Conservation (phyloP, 2,329 filamentous ascomycete genomes). For the Macrophomina tecta region DNA sequence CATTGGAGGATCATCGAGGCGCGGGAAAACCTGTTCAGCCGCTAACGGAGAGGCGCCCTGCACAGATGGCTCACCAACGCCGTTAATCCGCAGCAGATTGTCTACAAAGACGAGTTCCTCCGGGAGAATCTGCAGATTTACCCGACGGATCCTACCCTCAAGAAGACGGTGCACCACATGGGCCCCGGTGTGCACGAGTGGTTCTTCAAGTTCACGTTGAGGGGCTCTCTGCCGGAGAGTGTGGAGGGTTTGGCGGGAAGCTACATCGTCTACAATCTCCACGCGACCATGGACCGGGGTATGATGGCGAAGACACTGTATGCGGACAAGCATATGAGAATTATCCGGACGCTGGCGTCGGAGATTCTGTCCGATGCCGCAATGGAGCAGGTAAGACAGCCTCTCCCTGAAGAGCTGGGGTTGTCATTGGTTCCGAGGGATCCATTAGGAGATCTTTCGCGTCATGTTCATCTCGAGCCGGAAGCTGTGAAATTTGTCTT, state of each 20-base stretch:
- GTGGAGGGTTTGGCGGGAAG: slow-evolving; percentile 87
- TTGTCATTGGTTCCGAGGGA: too few species aligned
- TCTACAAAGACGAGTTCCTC: slow-evolving; percentile 55
- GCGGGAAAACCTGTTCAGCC: background rate
- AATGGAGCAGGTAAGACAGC: slow-evolving; percentile 43
- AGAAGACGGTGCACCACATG: slow-evolving; percentile 54
- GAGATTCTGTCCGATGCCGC: slow-evolving; percentile 73
- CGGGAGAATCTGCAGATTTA: slow-evolving; percentile 53
- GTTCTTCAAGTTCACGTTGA: slow-evolving; percentile 57
- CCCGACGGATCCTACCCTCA: slow-evolving; percentile 47
- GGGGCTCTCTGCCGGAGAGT: slow-evolving; percentile 71
- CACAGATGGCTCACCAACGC: slow-evolving; percentile 46
- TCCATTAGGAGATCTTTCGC: background rate
- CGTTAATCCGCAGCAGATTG: slow-evolving; percentile 50
- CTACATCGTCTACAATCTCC: slow-evolving; percentile 87
- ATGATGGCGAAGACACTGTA: slow-evolving; percentile 89
- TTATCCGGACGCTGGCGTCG: slow-evolving; percentile 55
- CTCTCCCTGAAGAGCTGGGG: background rate
- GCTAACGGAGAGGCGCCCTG: slow-evolving; percentile 11
- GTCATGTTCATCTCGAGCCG: too few species aligned
- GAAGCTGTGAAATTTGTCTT: background rate
- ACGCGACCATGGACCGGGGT: slow-evolving; percentile 84
- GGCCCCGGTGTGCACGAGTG: slow-evolving; percentile 57
- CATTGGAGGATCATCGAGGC: background rate
- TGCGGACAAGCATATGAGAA: slow-evolving; percentile 68